Base-by-base conservation (phyloP, 257 asterid genomes). In the Primulina tabacum region DNA sequence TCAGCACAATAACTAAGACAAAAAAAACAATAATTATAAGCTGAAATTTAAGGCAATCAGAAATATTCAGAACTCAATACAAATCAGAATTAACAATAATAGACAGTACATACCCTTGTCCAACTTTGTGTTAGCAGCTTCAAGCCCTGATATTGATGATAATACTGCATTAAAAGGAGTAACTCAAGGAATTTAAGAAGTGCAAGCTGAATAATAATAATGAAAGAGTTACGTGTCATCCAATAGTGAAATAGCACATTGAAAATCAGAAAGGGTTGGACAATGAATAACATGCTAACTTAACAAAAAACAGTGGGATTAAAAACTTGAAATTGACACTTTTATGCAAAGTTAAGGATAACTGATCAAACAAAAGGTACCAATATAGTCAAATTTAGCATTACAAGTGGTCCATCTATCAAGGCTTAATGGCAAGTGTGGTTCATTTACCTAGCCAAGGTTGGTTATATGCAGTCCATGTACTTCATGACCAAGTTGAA, bases 121-220 rank as follows among this genome's bases (percentile, higher is more conserved):
- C 73, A 86, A 73, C 70, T 59, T 66, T 33, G 59, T 62, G 12
- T 79, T 67, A 18, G 83, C 80, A 69, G 80, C 82, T 72, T 84
- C 43, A 64, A 84, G 84, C 77, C 89, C 89, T 66, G 92, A 77
- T 56, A 84, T 76, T 61, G 92, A 72, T 73, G 92, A 86, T 56
- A 82, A 52, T 28, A 86, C 92, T 86, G 89, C 81, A 78, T 70
- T 64, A 5, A 62, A 21, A 75, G 52, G 66, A 50, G 16, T 40
- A 47, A 35, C 58, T 14, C 56, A 47, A 63, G 26, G 18, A 50
- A 50, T 9, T 50, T 14, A 20, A 32, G 29, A 24, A 24, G 26
- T 24, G 26, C 26, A 24, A 24, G 26, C 1, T 24, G 1, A 61
- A 38, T 32, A 38, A 56, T 10, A 47, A 43, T 12, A 40, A 38